phyloP scores from a whole-genome alignment of 352 stramenopile genomes.

The Phytophthora megakarya region DNA sequence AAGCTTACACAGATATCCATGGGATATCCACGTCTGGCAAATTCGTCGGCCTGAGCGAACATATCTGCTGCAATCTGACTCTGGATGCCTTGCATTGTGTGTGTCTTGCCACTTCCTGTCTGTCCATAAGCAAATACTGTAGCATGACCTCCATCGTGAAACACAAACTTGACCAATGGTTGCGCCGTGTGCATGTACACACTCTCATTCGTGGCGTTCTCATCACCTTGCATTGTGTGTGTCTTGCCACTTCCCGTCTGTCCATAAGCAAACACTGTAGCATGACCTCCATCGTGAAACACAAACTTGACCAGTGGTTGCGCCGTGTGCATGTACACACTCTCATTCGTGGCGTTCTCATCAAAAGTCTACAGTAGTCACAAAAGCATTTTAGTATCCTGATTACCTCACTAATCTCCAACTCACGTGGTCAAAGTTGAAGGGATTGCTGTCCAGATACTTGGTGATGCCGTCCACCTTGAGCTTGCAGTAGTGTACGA shows the following conservation, averaged over 20 bases:
- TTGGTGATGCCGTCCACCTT: slow-evolving; percentile 99
- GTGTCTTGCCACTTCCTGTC: slow-evolving; percentile 93
- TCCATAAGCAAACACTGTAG: slow-evolving; percentile 96
- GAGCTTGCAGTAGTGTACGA: slow-evolving; percentile 97
- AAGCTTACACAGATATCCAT: slow-evolving; percentile 93
- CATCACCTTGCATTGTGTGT: slow-evolving; percentile 94
- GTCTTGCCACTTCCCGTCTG: slow-evolving; percentile 95
- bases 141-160: slow-evolving; percentile 87
- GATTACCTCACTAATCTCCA: neutral
- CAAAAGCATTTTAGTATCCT: neutral
- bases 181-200: slow-evolving; percentile 93
- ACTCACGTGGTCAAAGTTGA: slow-evolving; percentile 87
- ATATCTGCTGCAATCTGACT: slow-evolving; percentile 76
- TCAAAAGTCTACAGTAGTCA: slow-evolving; percentile 90
- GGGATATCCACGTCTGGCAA: slow-evolving; percentile 48
- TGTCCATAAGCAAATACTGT: slow-evolving; percentile 97
- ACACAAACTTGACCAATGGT: slow-evolving; percentile 96
- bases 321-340: slow-evolving; percentile 93
- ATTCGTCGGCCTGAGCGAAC: slow-evolving; percentile 74
- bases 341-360: slow-evolving; percentile 91
- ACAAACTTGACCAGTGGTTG: slow-evolving; percentile 96
- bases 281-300: slow-evolving; percentile 87
- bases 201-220: slow-evolving; percentile 91
- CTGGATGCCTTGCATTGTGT: slow-evolving; percentile 94
- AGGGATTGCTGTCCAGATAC: slow-evolving; percentile 97